Evolutionary conservation across 108 stramenopile genomes (phyloP), one percentile per base, ranked within the genome.

Genomic region (Nitzschia palea): DNA sequence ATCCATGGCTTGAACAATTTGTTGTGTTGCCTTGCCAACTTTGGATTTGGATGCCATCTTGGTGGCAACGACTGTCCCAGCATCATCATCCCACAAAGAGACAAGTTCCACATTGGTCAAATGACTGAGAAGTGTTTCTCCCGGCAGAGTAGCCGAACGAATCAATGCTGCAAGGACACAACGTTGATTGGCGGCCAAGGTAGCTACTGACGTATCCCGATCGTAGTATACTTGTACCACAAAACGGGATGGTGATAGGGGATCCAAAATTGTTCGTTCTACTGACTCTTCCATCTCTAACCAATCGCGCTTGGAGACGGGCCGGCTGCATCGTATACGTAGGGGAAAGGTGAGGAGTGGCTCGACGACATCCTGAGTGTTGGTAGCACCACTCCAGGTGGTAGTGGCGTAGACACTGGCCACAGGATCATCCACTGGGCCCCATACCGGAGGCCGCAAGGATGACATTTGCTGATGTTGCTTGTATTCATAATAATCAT

Each of bases 121-220:
- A 80, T 94, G 89, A 0, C 78, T 71, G 5, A 88, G 74, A 12
- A 94, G 44, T 27, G 84, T 79, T 62, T 86, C 83, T 56, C 67
- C 61, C 1, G 80, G 87, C 20, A 94, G 67, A 1, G 84, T 81
- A 25, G 86, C 76, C 35, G 87, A 71, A 12, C 89, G 84, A 47
- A 94, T 80, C 67, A 94, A 62, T 23, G 86, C 86, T 8, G 92
- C 89, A 23, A 94, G 68, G 6, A 90, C 56, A 73, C 87, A 90
- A 54, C 86, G 67, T 43, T 80, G 82, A 60, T 75, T 83, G 4
- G 89, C 89, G 0, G 87, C 84, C 17, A 94, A 65, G 9, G 85
- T 80, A 8, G 88, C 69, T 44, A 84, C 76, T 32, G 81, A 69
- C 0, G 84, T 61, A 27, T 88, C 78, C 25, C 48, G 67, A 61